These are phyloP conservation scores for Gamarada debralockiae DNA, from an alignment of 495 filamentous ascomycete species.

Conservation along the genomic window DNA sequence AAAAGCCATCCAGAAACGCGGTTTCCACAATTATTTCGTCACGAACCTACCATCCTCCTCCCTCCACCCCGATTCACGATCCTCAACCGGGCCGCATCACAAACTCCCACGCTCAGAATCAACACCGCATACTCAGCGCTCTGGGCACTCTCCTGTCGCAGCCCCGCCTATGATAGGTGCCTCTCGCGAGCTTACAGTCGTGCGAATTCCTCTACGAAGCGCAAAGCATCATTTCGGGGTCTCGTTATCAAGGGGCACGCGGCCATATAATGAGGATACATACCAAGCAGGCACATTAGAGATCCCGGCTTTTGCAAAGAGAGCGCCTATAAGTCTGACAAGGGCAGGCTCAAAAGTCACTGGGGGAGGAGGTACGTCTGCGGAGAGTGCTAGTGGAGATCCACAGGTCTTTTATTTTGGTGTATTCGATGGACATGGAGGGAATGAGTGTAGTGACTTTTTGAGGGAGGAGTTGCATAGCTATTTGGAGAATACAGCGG, in stretches of 20 bases:
- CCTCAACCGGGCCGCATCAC: constrained; percentile 60
- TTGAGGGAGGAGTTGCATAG: constrained; percentile 79
- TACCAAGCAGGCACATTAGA: constrained; percentile 93
- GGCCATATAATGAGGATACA: constrained; percentile 88
- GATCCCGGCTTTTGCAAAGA: constrained; percentile 86
- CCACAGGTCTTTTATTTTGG: constrained; percentile 97
- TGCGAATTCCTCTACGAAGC: constrained; percentile 89
- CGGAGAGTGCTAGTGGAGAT: constrained; percentile 75
- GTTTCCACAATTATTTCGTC: constrained; percentile 95
- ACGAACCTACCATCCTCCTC: constrained; percentile 93
- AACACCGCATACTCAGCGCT: constrained; percentile 65
- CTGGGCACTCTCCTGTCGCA: constrained; percentile 50
- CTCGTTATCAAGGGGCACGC: constrained; percentile 70
- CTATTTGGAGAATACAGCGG: constrained; percentile 78
- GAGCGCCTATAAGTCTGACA: constrained; percentile 66
- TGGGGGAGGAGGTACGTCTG: constrained; percentile 53
- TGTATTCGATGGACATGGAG: constrained; percentile 95
- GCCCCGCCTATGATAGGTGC: constrained; percentile 49
- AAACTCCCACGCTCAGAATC: constrained; percentile 81
- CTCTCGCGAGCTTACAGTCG: constrained; percentile 82
- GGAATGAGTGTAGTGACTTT: constrained; percentile 82
- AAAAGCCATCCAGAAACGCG: constrained; percentile 31
- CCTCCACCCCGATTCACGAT: constrained; percentile 79
- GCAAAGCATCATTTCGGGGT: constrained; percentile 96
- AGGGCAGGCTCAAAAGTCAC: constrained; percentile 25